phyloP scores from a whole-genome alignment of 495 filamentous ascomycete species.

The Aspergillus haitiensis region DNA sequence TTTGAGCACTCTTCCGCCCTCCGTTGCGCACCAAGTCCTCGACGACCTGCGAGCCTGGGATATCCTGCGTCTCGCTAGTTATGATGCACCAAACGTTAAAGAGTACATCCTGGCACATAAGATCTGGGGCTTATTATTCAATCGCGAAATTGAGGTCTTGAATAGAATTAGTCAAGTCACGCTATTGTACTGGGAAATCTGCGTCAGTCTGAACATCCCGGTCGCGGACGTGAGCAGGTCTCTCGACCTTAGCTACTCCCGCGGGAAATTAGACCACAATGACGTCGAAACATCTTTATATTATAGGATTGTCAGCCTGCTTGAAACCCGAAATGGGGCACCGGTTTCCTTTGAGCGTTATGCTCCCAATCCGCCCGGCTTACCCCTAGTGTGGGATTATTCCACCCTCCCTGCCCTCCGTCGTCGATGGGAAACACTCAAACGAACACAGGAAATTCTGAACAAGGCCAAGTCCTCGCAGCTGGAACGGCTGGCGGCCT shows the following conservation, averaged over 20 bases:
- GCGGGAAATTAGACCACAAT: background rate
- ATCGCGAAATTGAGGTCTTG: conserved; percentile 1
- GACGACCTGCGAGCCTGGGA: conserved; percentile 26
- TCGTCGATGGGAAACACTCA: conserved; percentile 8
- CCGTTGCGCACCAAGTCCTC: conserved; percentile 23
- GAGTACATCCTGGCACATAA: conserved; percentile 16
- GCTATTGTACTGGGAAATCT: conserved; percentile 15
- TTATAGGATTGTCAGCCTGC: background rate
- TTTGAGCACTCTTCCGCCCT: conserved; percentile 16
- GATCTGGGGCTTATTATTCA: conserved; percentile 8
- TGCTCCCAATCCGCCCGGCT: background rate
- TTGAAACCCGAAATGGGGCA: background rate
- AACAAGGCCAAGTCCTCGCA: conserved; percentile 10
- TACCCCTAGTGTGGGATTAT: background rate
- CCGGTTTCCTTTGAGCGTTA: background rate
- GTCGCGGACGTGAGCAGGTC: background rate
- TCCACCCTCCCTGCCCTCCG: background rate
- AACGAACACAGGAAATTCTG: conserved; percentile 14
- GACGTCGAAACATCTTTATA: background rate
- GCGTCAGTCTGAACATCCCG: background rate
- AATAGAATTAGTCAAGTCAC: background rate
- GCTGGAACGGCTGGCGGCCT: conserved; percentile 14
- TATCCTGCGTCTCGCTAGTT: conserved; percentile 19
- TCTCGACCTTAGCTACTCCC: background rate
- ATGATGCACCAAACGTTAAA: conserved; percentile 10